Evolutionary conservation across 768 basidiomycete genomes (phyloP), one percentile per base, ranked within the genome.

Genomic region (Pisolithus albus): DNA sequence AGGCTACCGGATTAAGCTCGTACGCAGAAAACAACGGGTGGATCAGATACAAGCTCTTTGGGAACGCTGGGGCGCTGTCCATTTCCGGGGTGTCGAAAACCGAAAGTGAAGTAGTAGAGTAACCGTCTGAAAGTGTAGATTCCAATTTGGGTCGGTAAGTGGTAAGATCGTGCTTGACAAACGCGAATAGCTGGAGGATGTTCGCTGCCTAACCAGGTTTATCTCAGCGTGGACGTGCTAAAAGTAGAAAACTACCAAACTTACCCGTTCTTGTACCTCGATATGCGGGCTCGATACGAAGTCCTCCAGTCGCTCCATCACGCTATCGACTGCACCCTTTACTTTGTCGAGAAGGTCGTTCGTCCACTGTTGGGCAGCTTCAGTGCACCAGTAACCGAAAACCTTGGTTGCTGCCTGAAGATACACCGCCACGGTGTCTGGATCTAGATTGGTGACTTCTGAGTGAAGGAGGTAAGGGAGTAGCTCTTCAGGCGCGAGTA

Each of bases 241-340:
- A 19, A 26, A 9, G 43, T 0, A 36, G 41, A 26, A 34, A 55
- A 13, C 21, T n/a, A 28, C 32, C 8, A 16, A 26, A 72, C 84
- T 56, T 56, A 91, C 92, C 61, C 95, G 76, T 67, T 98, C 94
- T 69, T 96, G 93, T 10, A 97, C 85, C 61, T 97, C 95, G 43
- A 92, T 82, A 60, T 94, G 78, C 1, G 77, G 68, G 59, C 79
- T 84, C 9, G 70, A 66, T 23, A 78, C 72, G 58, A 92, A 85
- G 5, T 75, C 74, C 15, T 70, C 63, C 49, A 91, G 68, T n/a
- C 81, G 78, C 11, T 66, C 71, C 24, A 84, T 69, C 51, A 90
- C 72, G 23, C 75, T 75, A 39, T 83, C 79, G 1, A 91, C 89
- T 10, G 78, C 72, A 23, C 71, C 68, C 62, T 80, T 84, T 37